Evolutionary conservation across 192 early-diverging fungal species (phyloP).

Genomic region (Backusella sp.): DNA sequence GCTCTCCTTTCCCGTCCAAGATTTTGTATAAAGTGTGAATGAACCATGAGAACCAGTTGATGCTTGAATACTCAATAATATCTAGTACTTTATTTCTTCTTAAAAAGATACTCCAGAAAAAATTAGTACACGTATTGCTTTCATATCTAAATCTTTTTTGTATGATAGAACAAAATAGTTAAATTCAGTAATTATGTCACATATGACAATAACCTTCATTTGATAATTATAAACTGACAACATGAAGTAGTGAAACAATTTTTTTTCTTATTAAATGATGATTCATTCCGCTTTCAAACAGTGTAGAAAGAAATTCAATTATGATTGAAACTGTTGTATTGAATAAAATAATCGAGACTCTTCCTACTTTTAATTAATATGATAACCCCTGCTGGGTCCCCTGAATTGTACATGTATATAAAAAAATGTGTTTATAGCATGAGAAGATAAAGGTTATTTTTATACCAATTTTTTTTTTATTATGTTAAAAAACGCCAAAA

Average conservation of each 20-base stretch:
- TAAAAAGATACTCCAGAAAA: background rate
- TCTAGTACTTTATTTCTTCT: background rate
- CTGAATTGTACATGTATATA: background rate
- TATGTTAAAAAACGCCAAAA: background rate
- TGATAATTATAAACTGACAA: background rate
- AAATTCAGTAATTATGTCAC: background rate
- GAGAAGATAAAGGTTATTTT: background rate
- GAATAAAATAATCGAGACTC: background rate
- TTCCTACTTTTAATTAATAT: background rate
- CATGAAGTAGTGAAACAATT: background rate
- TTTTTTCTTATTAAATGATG: background rate
- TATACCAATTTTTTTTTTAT: background rate
- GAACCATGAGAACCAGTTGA: background rate
- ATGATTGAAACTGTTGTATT: background rate
- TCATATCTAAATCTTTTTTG: background rate
- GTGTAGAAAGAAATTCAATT: background rate
- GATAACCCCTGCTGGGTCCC: background rate
- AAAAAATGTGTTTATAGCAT: background rate
- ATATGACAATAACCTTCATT: background rate
- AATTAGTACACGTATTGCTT: background rate
- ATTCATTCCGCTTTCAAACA: background rate
- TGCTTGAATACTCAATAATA: background rate
- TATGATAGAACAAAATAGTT: background rate
- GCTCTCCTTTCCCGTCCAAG: background rate
- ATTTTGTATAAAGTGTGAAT: background rate